Conservation (phyloP, 176 grass and related monocot genomes). For the Ananas comosus region DNA sequence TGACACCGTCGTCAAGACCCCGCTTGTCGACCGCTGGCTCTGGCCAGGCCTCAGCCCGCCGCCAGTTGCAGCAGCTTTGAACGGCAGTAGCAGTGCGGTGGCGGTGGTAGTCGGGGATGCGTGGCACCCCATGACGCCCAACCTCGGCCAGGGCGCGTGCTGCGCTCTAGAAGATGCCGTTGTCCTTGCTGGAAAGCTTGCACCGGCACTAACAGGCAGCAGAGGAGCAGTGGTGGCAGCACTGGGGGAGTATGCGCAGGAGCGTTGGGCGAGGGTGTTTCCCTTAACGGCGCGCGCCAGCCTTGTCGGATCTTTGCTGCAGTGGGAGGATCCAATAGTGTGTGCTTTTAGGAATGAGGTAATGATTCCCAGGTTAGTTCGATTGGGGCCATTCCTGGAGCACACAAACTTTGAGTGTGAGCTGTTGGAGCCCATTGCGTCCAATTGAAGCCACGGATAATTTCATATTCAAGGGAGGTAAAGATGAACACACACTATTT, state of each 20-base stretch:
- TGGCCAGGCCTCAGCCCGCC: slow-evolving; percentile 58
- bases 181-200: slow-evolving; percentile 52
- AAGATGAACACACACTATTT: too few species aligned
- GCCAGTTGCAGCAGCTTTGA: neutral
- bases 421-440: slow-evolving; percentile 32
- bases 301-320: slow-evolving; percentile 61
- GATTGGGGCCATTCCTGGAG: slow-evolving; percentile 56
- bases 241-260: slow-evolving; percentile 40
- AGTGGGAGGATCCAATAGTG: slow-evolving; percentile 78
- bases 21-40: slow-evolving; percentile 80
- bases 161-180: slow-evolving; percentile 89
- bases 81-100: slow-evolving; percentile 18
- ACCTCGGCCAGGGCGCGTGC: slow-evolving; percentile 86
- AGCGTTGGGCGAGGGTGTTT: slow-evolving; percentile 73
- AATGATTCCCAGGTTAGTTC: slow-evolving; percentile 67
- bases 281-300: slow-evolving; percentile 58
- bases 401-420: slow-evolving; percentile 89
- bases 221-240: slow-evolving; percentile 13
- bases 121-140: slow-evolving; percentile 99
- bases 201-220: slow-evolving; percentile 5
- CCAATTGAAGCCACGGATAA: neutral
- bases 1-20: slow-evolving; percentile 49
- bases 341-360: slow-evolving; percentile 62
- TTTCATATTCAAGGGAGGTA: too few species aligned
- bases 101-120: slow-evolving; percentile 76